Conservation (phyloP, 257 asterid species). For the Prunella vulgaris region DNA sequence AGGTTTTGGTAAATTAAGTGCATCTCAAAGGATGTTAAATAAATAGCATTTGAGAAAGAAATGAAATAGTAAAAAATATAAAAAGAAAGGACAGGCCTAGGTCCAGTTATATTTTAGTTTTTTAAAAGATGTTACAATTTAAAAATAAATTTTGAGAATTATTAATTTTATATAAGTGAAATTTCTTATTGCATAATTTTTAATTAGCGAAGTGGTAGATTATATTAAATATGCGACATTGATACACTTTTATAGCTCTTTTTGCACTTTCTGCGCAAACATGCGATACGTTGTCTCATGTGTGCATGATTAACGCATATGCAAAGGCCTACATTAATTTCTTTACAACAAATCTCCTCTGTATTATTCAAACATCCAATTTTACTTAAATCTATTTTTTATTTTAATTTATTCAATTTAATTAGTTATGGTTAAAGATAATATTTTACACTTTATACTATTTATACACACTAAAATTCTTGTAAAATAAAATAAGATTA, state of each 20-base stretch:
- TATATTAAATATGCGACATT: neutral
- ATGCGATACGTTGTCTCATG: constrained; percentile 9
- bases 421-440: no score
- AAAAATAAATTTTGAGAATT: neutral
- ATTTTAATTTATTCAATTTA: no score
- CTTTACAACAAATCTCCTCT: neutral
- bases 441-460: no score
- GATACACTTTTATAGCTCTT: neutral
- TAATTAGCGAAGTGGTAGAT: neutral
- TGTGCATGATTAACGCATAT: constrained; percentile 19
- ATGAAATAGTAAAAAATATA: no score
- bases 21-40: neutral
- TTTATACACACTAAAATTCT: no score
- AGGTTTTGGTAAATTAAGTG: neutral
- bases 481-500: no score
- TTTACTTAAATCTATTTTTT: no score
- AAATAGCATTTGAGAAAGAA: neutral
- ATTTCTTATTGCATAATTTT: neutral
- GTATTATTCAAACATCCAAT: no score
- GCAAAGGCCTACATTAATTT: neutral
- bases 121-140: neutral
- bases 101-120: no score
- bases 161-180: neutral
- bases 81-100: neutral
- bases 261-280: constrained; percentile 25